Base-by-base conservation (phyloP, 768 basidiomycete species). In the Mycena crocata region DNA sequence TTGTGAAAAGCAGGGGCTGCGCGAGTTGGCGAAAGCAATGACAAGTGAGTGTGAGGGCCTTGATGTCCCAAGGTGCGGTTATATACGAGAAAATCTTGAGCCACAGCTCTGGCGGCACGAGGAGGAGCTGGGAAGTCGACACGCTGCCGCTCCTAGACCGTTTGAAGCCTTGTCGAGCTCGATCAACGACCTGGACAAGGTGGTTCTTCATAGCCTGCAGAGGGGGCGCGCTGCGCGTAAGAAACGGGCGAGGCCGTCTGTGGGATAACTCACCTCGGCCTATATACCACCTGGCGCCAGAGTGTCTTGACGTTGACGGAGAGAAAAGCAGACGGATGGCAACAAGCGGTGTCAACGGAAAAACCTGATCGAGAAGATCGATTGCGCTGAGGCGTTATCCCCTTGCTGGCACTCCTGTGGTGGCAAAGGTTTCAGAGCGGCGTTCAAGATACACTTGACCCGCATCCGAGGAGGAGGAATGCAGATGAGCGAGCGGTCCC, bases 161-260 rank as follows among this genome's bases (percentile, higher is more conserved):
- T 42, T 70, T 70, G 65, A 70, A 70, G 48, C 69, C 69, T 2
- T 66, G 65, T 45, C 64, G 39, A 32, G 69, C 69, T 13, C 69
- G 69, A 44, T 70, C 69, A 10, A 70, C 69, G 49, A 56, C 68
- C 51, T 59, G 57, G 64, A 70, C 64, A 35, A 70, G 46, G 28
- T 70, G 69, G 42, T 70, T 66, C 54, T 67, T 70, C 69, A 70
- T 70, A 24, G 23, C n/a, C 28, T 34, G 23, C 46, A 50, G 30
- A 12, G 24, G 34, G 34, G 24, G n/a, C 19, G n/a, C 24, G 42
- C 62, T 2, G 34, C 42, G 28, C 46, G 17, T 62, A 30, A 62
- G 51, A 56, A 19, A 37, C n/a, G 54, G 24, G 15, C 3, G 14
- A 48, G 17, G 21, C 3, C 19, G 15, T 31, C 23, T 26, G n/a